A percentile compares a stretch with the other conserved stretches of the same genome.
These are phyloP conservation scores for Tympanopsis confertula DNA, from an alignment of 2,329 filamentous ascomycete species.

Conservation along the genomic window DNA sequence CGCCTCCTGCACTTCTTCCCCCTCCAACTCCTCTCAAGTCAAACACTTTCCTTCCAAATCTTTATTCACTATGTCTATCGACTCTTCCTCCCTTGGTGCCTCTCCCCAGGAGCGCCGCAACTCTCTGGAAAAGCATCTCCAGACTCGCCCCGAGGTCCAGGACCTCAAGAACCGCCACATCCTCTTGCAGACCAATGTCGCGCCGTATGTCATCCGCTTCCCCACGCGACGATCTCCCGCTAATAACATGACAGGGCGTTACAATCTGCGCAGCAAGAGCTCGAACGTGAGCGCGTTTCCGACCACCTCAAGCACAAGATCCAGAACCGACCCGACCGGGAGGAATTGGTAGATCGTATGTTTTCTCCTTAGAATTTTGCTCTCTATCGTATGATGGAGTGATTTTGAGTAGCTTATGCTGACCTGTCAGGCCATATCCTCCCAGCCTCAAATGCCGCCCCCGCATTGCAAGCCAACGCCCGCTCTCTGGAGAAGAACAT, in stretches of 20 bases:
- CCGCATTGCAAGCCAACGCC: neutral
- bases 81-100: neutral
- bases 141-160: conserved; percentile 22
- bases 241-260: neutral
- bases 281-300: conserved; percentile 50
- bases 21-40: too few species aligned
- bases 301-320: conserved; percentile 56
- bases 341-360: neutral
- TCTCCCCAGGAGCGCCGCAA: neutral
- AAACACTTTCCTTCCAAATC: too few species aligned
- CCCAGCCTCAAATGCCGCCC: neutral
- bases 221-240: neutral
- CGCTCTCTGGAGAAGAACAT: neutral
- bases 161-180: conserved; percentile 61
- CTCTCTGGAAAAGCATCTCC: conserved; percentile 1
- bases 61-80: too few species aligned
- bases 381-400: neutral
- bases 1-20: too few species aligned
- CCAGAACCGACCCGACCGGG: conserved; percentile 35
- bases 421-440: neutral
- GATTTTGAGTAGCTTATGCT: neutral
- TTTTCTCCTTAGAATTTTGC: neutral
- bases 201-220: conserved; percentile 36
- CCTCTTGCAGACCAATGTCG: conserved; percentile 53
- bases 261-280: conserved; percentile 47